Percentiles rank a stretch among this genome's conserved stretches.
Conservation (phyloP, 257 asterid species). For the Solanum sejunctum region DNA sequence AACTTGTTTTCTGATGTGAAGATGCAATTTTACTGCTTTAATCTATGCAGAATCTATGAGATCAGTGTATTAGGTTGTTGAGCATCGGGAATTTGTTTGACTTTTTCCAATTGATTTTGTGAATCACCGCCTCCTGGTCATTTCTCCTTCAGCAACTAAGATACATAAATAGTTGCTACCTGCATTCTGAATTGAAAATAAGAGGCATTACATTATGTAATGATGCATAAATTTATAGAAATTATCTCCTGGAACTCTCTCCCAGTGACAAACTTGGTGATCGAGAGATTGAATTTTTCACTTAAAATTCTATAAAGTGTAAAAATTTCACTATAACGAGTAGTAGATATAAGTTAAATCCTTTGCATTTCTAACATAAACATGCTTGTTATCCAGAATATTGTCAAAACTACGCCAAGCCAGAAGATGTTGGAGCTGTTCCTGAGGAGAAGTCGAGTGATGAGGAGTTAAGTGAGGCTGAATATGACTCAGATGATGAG, state of each 20-base stretch:
- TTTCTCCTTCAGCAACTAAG: not conserved
- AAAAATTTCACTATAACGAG: not conserved
- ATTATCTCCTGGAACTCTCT: not conserved
- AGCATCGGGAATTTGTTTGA: not conserved
- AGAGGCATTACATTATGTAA: not conserved
- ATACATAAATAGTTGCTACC: not conserved
- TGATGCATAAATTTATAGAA: not conserved
- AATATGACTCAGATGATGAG: constrained; percentile 59
- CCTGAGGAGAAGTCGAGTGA: constrained; percentile 64
- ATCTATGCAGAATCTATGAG: not conserved
- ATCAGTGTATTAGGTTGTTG: not conserved
- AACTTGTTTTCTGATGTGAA: not conserved
- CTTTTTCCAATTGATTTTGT: not conserved
- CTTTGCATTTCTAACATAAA: not conserved
- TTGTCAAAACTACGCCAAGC: constrained; percentile 80
- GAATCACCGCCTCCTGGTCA: not conserved
- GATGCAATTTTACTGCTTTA: not conserved
- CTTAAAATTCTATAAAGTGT: not conserved
- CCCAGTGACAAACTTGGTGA: not conserved
- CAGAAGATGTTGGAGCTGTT: constrained; percentile 69
- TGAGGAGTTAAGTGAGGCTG: constrained; percentile 73
- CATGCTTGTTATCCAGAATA: constrained; percentile 39
- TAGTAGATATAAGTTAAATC: not conserved
- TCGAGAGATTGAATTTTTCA: not conserved
- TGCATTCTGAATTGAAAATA: not conserved